Conservation (phyloP, 208 protist species). For the Acanthamoeba comandoni region DNA sequence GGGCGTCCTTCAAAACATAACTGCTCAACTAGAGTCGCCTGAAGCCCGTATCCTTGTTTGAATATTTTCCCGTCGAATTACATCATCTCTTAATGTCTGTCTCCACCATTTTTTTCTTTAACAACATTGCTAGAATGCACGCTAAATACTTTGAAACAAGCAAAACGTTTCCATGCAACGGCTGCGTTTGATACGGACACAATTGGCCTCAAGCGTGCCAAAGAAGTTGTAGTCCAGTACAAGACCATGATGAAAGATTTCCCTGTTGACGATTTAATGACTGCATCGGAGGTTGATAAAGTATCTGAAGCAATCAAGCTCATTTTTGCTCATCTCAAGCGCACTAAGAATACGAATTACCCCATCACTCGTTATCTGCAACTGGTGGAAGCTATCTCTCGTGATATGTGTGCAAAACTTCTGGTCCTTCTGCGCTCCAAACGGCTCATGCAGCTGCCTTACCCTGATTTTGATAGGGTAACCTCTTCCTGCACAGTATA, state of each 20-base stretch:
- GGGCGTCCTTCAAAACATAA: slow-evolving; percentile 78
- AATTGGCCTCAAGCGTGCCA: slow-evolving; percentile 80
- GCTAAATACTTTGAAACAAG: slow-evolving; percentile 82
- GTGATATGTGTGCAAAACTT: slow-evolving; percentile 83
- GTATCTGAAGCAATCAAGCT: slow-evolving; percentile 80
- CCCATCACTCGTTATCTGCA: slow-evolving; percentile 82
- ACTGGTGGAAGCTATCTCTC: slow-evolving; percentile 84
- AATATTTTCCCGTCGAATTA: background rate
- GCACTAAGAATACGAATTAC: slow-evolving; percentile 83
- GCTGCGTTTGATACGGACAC: slow-evolving; percentile 86
- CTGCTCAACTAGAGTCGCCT: slow-evolving; percentile 80
- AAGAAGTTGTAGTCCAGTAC: slow-evolving; percentile 85
- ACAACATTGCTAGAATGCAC: slow-evolving; percentile 76
- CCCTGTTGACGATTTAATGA: slow-evolving; percentile 87
- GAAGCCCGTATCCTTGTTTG: slow-evolving; percentile 74
- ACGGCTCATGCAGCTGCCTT: slow-evolving; percentile 83
- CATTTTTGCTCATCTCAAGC: slow-evolving; percentile 88
- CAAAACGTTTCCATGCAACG: slow-evolving; percentile 86
- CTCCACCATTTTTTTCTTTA: background rate
- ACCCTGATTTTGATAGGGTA: slow-evolving; percentile 85
- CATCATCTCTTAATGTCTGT: background rate
- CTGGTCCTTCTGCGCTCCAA: slow-evolving; percentile 78
- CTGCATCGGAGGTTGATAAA: slow-evolving; percentile 82
- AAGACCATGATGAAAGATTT: slow-evolving; percentile 89
- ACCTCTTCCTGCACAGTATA: slow-evolving; percentile 6